phyloP scores from a whole-genome alignment of 805 yeast genomes.

The Suhomyces xylopsoci region DNA sequence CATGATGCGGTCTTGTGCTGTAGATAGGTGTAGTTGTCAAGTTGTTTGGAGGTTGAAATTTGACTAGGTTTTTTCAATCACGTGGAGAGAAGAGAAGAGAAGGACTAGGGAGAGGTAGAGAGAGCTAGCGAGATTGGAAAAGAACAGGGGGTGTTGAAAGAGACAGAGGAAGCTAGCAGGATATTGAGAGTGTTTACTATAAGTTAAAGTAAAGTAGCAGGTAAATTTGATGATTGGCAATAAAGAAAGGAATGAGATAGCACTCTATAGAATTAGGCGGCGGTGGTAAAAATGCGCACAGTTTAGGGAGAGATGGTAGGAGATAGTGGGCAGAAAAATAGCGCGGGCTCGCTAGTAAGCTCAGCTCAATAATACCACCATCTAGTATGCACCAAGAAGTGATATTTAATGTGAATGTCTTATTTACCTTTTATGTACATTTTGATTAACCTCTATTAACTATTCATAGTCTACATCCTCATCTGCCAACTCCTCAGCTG shows the following conservation, averaged over 20 bases:
- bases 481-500: constrained; percentile 35
- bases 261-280: background rate
- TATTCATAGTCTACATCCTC: constrained; percentile 7
- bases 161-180: background rate
- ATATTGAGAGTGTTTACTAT: background rate
- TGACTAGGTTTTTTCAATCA: background rate
- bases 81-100: background rate
- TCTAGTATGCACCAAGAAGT: no score
- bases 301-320: background rate
- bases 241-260: background rate
- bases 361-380: no score
- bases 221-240: background rate
- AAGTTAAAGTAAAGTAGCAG: background rate
- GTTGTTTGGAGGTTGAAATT: background rate
- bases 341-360: background rate
- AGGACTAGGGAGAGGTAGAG: background rate
- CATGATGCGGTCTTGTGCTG: constrained; percentile 37
- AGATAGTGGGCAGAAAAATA: background rate
- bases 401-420: no score
- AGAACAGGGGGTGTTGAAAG: background rate
- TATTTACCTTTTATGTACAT: background rate
- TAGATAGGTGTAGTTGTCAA: background rate
- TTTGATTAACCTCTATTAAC: background rate
- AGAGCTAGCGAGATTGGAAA: background rate
- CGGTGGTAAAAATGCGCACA: background rate